Evolutionary conservation across 2,329 filamentous ascomycete genomes (phyloP).

Genomic region (Shiraia bambusicola): DNA sequence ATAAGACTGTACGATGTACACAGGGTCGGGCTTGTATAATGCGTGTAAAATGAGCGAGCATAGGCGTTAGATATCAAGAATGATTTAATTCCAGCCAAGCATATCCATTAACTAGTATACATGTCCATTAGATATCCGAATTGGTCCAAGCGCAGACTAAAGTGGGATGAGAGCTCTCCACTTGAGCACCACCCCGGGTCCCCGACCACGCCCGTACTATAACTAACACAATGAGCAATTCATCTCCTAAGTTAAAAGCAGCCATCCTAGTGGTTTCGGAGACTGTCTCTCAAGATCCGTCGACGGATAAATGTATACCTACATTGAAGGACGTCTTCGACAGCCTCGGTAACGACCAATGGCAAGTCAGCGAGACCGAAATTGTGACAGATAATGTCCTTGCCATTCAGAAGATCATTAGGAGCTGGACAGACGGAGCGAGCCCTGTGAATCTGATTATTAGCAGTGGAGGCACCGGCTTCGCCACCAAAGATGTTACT

Average conservation of each 20-base stretch:
- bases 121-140: slow-evolving; percentile 5
- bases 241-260: slow-evolving; percentile 59
- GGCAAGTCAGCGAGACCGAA: slow-evolving; percentile 66
- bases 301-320: slow-evolving; percentile 72
- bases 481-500: slow-evolving; percentile 80
- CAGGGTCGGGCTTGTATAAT: slow-evolving; percentile 39
- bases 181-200: slow-evolving; percentile 16
- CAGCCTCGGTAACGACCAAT: slow-evolving; percentile 66
- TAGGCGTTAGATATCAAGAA: slow-evolving; percentile 28
- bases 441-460: slow-evolving; percentile 71
- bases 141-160: slow-evolving; percentile 23
- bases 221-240: slow-evolving; percentile 29
- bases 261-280: slow-evolving; percentile 88
- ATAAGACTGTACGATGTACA: slow-evolving; percentile 33
- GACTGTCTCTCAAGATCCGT: slow-evolving; percentile 77
- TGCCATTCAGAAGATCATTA: slow-evolving; percentile 74
- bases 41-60: slow-evolving; percentile 41
- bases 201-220: background rate
- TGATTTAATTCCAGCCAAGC: slow-evolving; percentile 3
- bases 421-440: slow-evolving; percentile 69
- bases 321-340: slow-evolving; percentile 70
- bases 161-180: slow-evolving; percentile 15
- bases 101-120: slow-evolving; percentile 2
- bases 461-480: slow-evolving; percentile 91
- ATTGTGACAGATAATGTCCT: slow-evolving; percentile 78